These are phyloP conservation scores for Ophiostoma ips DNA, from an alignment of 2,329 filamentous ascomycete species.

Conservation along the genomic window DNA sequence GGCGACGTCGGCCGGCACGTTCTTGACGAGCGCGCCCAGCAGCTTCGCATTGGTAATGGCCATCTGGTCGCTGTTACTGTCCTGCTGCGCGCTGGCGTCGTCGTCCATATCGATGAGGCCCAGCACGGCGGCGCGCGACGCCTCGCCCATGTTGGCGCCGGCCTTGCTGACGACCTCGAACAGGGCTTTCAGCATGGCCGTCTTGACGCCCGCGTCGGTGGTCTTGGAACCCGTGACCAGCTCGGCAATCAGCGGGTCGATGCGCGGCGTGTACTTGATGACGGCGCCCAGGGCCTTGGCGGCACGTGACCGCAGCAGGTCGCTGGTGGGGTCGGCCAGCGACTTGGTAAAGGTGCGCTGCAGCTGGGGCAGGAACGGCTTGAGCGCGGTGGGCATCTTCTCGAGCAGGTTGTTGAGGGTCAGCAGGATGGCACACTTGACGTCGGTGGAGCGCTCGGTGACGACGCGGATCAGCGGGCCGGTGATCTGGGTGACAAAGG, in stretches of 20 bases:
- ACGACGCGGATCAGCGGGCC: constrained; percentile 96
- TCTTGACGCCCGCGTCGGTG: constrained; percentile 69
- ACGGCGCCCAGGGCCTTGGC: constrained; percentile 89
- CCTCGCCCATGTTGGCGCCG: constrained; percentile 85
- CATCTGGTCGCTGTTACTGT: constrained; percentile 62
- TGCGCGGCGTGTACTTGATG: constrained; percentile 87
- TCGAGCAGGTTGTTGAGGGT: constrained; percentile 91
- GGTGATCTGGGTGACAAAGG: constrained; percentile 94
- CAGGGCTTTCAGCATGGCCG: constrained; percentile 91
- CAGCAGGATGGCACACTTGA: constrained; percentile 86
- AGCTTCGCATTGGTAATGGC: constrained; percentile 83
- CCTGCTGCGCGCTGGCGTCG: constrained; percentile 36
- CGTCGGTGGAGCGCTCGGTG: constrained; percentile 87
- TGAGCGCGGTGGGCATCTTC: constrained; percentile 90
- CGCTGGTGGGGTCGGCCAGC: constrained; percentile 82
- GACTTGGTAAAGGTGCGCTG: constrained; percentile 96
- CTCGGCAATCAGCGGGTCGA: constrained; percentile 86
- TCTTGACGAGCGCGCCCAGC: constrained; percentile 78
- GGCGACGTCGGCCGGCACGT: constrained; percentile 61
- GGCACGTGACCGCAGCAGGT: constrained; percentile 71
- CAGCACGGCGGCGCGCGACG: constrained; percentile 73
- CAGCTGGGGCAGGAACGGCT: constrained; percentile 91
- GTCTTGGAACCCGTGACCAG: constrained; percentile 94
- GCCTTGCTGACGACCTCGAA: constrained; percentile 96
- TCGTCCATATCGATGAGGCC: constrained; percentile 75